Conservation (phyloP, 495 filamentous ascomycete genomes). For the Penicillium cinerascens region DNA sequence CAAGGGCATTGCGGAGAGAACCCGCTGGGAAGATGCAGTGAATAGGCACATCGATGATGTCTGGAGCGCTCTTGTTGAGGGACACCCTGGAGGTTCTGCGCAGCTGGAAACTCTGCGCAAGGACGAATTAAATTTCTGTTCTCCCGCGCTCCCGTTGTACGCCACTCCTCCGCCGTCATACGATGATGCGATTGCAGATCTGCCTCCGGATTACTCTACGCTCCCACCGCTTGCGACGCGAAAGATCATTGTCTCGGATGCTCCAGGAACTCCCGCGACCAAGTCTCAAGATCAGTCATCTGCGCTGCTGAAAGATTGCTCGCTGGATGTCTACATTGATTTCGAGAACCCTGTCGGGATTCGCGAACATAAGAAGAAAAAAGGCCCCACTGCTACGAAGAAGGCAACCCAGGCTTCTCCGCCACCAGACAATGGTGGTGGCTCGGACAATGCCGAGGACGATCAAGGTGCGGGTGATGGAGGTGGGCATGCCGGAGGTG, state of each 20-base stretch:
- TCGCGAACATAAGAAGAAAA: conserved; percentile 47
- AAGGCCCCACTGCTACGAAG: conserved; percentile 27
- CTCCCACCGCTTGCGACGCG: conserved; percentile 29
- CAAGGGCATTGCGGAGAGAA: neutral
- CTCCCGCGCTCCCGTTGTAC: conserved; percentile 18
- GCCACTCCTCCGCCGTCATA: conserved; percentile 41
- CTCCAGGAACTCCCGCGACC: conserved; percentile 22
- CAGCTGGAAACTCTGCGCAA: neutral
- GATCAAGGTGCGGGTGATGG: conserved; percentile 31
- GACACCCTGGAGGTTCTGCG: neutral
- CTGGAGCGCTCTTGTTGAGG: conserved; percentile 9
- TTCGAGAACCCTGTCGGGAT: conserved; percentile 50
- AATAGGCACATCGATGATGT: conserved; percentile 12
- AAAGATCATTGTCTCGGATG: conserved; percentile 13
- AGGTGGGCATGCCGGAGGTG: conserved; percentile 22
- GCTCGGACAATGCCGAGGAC: conserved; percentile 26
- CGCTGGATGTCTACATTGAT: conserved; percentile 40
- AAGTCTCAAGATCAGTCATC: conserved; percentile 35
- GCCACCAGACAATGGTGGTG: conserved; percentile 20
- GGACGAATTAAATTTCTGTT: conserved; percentile 16
- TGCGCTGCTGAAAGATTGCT: conserved; percentile 30
- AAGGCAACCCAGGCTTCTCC: conserved; percentile 24
- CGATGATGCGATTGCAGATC: conserved; percentile 38
- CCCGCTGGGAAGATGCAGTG: conserved; percentile 2
- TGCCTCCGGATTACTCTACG: conserved; percentile 40